Evolutionary conservation across 768 basidiomycete species (phyloP), one percentile per base, ranked within the genome.

Genomic region (Lactarius pseudohatsudake): DNA sequence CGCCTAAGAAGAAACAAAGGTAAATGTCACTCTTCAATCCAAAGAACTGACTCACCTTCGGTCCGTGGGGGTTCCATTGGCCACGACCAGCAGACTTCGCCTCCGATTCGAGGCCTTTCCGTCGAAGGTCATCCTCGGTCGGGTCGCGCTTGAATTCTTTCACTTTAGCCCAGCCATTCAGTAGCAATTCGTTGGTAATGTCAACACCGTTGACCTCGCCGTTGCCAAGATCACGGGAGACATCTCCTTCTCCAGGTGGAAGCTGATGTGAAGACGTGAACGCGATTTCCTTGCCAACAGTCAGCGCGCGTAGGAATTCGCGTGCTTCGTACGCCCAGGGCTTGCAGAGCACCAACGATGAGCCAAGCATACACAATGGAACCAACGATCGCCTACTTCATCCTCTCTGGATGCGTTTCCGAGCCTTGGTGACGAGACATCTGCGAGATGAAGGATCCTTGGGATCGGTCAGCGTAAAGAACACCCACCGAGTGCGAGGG

Each of bases 271-370:
- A 85, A 10, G 94, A 87, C 30, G 82, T 84, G 78, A 96, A 97
- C 0, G 88, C 83, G 72, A 98, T 82, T 77, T 96, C 88, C 75
- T 97, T 98, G 70, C 96, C 96, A 59, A 98, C 94, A 13, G 87
- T 81, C 56, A 95, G 78, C 28, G 87, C 80, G 53, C 97, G 89
- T 41, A 98, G 81, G 77, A 89, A 97, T 78, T 98, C 97, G 70
- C 97, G 90, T 57, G 94, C 86, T 75, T 96, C 92, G 76, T 90
- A 97, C 2, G 96, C 91, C 87, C 90, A 94, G 7, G 89, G 86
- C 92, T 96, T 70, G 20, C 36, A 15, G 63, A 36, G 34, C 13
- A 57, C 30, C 26, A 36, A 5, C 54, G 15, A 34, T 72, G 20
- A 70, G 69, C 26, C 61, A 43, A 22, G 36, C 43, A 4, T 62